These are phyloP conservation scores for Diaporthe velutina DNA, from an alignment of 2,329 filamentous ascomycete genomes.

Conservation along the genomic window DNA sequence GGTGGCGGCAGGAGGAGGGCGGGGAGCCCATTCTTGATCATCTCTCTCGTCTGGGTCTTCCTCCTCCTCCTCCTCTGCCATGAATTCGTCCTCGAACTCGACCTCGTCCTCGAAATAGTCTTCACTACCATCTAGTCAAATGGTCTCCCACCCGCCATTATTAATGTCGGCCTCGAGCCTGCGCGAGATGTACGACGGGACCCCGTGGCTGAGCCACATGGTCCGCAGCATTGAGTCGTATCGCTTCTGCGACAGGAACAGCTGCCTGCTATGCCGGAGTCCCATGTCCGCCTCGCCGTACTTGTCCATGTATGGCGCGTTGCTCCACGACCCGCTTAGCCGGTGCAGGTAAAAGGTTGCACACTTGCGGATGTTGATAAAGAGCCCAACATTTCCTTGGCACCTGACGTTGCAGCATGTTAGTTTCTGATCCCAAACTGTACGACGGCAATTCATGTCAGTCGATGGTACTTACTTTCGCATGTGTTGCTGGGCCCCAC, in stretches of 20 bases:
- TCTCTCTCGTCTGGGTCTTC: not conserved
- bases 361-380: constrained; percentile 97
- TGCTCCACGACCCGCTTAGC: constrained; percentile 83
- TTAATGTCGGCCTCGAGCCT: constrained; percentile 96
- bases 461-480: constrained; percentile 72
- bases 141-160: constrained; percentile 97
- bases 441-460: not conserved
- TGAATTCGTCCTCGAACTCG: constrained; percentile 16
- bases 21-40: not conserved
- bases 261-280: constrained; percentile 85
- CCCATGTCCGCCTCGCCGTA: constrained; percentile 97
- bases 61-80: constrained; percentile 3
- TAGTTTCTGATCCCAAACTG: constrained; percentile 15
- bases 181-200: constrained; percentile 89
- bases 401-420: constrained; percentile 68
- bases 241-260: constrained; percentile 92
- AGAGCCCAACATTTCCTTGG: constrained; percentile 90
- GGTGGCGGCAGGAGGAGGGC: not conserved
- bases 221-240: constrained; percentile 91
- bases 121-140: constrained; percentile 52
- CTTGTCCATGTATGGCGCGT: constrained; percentile 93
- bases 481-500: constrained; percentile 93
- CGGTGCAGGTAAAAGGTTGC: constrained; percentile 89
- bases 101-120: not conserved
- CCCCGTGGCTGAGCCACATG: constrained; percentile 87